A percentile compares a stretch with the other conserved stretches of the same genome.
phyloP scores from a whole-genome alignment of 306 rosid species.

The Luffa aegyptiaca region DNA sequence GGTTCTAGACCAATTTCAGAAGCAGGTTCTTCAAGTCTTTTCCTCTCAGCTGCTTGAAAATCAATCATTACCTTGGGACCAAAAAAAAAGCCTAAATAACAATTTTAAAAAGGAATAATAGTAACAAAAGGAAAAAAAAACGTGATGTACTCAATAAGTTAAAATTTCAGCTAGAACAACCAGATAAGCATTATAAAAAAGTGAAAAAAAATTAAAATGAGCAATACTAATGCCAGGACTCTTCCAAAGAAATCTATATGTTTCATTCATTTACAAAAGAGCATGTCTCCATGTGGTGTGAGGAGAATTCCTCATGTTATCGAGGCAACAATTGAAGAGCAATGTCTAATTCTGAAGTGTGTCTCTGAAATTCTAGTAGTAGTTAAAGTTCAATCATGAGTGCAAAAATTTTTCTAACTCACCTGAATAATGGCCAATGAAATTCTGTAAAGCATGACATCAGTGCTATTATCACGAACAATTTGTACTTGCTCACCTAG shows the following conservation, averaged over 20 bases:
- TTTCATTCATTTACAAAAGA: not conserved
- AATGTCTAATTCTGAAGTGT: not conserved
- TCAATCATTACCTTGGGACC: slow-evolving; percentile 77
- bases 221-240: not conserved
- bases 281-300: not conserved
- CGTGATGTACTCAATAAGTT: not conserved
- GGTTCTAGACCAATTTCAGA: slow-evolving; percentile 95
- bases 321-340: not conserved
- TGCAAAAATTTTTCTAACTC: not conserved
- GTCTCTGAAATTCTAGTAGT: not conserved
- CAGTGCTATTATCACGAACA: slow-evolving; percentile 96
- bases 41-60: slow-evolving; percentile 93
- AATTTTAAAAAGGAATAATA: not conserved
- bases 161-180: not conserved
- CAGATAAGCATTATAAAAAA: not conserved
- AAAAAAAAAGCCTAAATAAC: slow-evolving; percentile 15
- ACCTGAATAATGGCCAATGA: slow-evolving; percentile 97
- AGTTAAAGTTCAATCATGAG: slow-evolving; percentile 1
- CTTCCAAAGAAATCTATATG: not conserved
- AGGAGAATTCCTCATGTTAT: not conserved
- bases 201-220: not conserved
- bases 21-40: slow-evolving; percentile 85
- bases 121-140: not conserved
- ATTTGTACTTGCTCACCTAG: slow-evolving; percentile 97
- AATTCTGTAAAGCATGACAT: slow-evolving; percentile 89